Evolutionary conservation across 805 yeast species (phyloP).

Genomic region (Hermanozyma aechmeae): DNA sequence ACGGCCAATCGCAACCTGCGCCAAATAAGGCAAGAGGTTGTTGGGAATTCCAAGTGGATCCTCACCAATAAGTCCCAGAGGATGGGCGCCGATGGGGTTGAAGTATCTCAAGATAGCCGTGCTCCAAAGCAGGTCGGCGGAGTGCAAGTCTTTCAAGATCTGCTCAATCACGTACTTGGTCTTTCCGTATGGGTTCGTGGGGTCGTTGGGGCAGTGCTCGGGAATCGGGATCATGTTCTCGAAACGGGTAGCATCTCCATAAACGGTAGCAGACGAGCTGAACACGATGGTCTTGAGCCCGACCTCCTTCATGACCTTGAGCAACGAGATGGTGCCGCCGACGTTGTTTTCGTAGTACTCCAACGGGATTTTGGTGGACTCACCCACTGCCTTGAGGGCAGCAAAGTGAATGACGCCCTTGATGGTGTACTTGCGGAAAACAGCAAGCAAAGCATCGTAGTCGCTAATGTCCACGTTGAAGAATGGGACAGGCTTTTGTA

Average conservation of each 20-base stretch:
- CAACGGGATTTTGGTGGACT: slow-evolving; percentile 59
- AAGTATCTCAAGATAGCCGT: slow-evolving; percentile 66
- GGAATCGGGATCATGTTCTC: slow-evolving; percentile 71
- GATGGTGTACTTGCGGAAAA: slow-evolving; percentile 42
- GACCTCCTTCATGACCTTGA: slow-evolving; percentile 41
- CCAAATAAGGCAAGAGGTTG: slow-evolving; percentile 64
- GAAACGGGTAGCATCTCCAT: slow-evolving; percentile 72
- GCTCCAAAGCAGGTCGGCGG: slow-evolving; percentile 36
- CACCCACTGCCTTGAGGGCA: slow-evolving; percentile 78
- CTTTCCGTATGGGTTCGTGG: slow-evolving; percentile 71
- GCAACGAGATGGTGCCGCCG: slow-evolving; percentile 49
- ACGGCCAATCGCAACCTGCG: slow-evolving; percentile 71
- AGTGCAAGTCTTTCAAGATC: slow-evolving; percentile 45
- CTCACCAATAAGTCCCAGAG: slow-evolving; percentile 72
- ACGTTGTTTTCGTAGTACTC: slow-evolving; percentile 63
- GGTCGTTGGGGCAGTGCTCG: slow-evolving; percentile 65
- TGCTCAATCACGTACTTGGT: slow-evolving; percentile 62
- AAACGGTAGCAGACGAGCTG: slow-evolving; percentile 75
- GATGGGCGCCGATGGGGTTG: slow-evolving; percentile 83
- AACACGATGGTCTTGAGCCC: slow-evolving; percentile 51
- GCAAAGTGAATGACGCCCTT: slow-evolving; percentile 70
- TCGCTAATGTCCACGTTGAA: slow-evolving; percentile 49
- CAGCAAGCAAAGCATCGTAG: slow-evolving; percentile 32
- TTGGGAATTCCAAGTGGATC: slow-evolving; percentile 74
- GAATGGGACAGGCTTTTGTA: slow-evolving; percentile 43